phyloP scores from a whole-genome alignment of 2,329 filamentous ascomycete species.

The Colletotrichum agaves region DNA sequence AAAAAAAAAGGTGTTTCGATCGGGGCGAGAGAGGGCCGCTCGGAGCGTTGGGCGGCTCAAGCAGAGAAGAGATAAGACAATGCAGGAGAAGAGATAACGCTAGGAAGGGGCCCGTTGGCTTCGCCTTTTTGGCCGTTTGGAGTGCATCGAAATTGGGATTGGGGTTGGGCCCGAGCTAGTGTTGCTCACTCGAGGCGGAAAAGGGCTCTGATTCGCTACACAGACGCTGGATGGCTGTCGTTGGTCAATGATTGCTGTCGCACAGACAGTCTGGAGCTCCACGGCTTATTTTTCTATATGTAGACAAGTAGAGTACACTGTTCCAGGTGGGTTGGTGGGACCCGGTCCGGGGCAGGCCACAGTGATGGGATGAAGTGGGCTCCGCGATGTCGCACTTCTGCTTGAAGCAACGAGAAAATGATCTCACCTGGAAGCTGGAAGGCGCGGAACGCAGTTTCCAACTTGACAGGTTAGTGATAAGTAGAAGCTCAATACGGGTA shows the following conservation, averaged over 20 bases:
- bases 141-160: not conserved
- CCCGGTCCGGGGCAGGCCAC: not conserved
- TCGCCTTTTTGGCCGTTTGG: not conserved
- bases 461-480: no score
- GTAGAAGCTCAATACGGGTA: no score
- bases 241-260: slow-evolving; percentile 13
- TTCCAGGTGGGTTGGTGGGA: no score
- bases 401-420: no score
- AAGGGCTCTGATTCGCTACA: slow-evolving; percentile 2
- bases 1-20: slow-evolving; percentile 27
- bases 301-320: no score
- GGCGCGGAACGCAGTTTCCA: no score
- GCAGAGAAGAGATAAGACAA: slow-evolving; percentile 1
- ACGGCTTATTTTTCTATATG: no score
- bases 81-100: not conserved
- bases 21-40: slow-evolving; percentile 31
- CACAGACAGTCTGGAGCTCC: not conserved
- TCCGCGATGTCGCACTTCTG: no score
- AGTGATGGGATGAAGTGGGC: slow-evolving; percentile 11
- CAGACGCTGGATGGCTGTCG: slow-evolving; percentile 2
- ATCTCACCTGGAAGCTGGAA: no score
- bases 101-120: not conserved
- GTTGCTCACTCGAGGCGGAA: not conserved
- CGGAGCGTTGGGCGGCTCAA: slow-evolving; percentile 21
- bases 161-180: slow-evolving; percentile 7